Percentiles rank a stretch among this genome's conserved stretches.
These are phyloP conservation scores for Fusarium hostae DNA, from an alignment of 2,329 filamentous ascomycete species.

Conservation along the genomic window DNA sequence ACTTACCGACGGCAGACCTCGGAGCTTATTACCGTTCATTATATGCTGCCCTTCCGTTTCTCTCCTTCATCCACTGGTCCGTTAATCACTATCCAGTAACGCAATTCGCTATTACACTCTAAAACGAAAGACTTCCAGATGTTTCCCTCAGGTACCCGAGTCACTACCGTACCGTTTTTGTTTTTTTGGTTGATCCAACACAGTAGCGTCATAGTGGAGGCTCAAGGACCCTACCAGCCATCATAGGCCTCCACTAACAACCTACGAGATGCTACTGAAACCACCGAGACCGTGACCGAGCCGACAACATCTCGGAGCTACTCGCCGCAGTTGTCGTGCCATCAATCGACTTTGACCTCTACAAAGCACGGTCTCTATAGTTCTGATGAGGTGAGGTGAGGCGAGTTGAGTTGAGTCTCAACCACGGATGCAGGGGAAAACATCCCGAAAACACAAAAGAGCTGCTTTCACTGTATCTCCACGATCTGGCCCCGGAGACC, in stretches of 20 bases:
- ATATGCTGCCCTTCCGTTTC: conserved; percentile 15
- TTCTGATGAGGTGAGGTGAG: background rate
- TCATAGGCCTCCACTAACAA: conserved; percentile 15
- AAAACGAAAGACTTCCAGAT: conserved; percentile 14
- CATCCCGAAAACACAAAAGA: background rate
- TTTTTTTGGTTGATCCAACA: conserved; percentile 14
- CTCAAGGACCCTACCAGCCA: conserved; percentile 11
- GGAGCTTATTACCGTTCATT: conserved; percentile 2
- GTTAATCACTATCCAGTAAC: conserved; percentile 8
- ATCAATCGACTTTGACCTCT: background rate
- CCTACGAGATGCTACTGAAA: conserved; percentile 24
- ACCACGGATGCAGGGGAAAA: background rate
- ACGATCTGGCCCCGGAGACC: conserved; percentile 13
- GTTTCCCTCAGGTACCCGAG: conserved; percentile 28
- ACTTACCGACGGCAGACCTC: conserved; percentile 11
- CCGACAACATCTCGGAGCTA: conserved; percentile 28
- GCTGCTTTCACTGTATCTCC: background rate
- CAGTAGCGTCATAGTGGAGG: conserved; percentile 37
- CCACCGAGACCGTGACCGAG: conserved; percentile 36
- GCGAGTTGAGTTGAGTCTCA: background rate
- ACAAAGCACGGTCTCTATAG: background rate
- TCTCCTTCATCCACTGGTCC: conserved; percentile 17
- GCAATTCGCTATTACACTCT: background rate
- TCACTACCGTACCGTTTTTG: background rate
- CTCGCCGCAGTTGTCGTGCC: conserved; percentile 21